Base-by-base conservation (phyloP, 2,329 filamentous ascomycete species). In the Colletotrichum truncatum region DNA sequence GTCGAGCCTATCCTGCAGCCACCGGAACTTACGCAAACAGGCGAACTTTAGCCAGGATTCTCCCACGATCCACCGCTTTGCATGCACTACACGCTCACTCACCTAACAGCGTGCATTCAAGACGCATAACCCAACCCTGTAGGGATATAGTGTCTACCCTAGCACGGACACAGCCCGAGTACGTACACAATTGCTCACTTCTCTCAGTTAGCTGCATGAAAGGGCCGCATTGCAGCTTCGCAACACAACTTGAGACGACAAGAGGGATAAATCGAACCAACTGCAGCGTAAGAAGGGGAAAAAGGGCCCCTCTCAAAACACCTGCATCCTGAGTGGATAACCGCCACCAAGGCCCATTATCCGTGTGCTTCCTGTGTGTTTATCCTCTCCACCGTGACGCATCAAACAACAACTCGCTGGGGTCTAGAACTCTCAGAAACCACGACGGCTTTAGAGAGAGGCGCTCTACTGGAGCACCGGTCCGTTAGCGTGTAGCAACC, bases 181-280 rank as follows among this genome's bases (percentile, higher is more conserved):
- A 36, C 41, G 55, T 64, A 46, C 38, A 18, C 32, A n/a, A 53
- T 34, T 26, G 18, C 28, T 23, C 48, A 14, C 34, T 23, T 32
- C 46, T 54, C 38, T 54, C 28, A 32, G 39, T 53, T 60, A 39
- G 61, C 61, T 60, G 61, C 61, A 60, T 60, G 45, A 51, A 64
- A 58, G 45, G 36, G 54, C 54, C 61, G 61, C 54, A 48, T 62
- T 56, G 58, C 51, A 39, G 32, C 58, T 56, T 49, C 61, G 55
- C 30, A 48, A 45, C 52, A 18, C 52, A 43, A 55, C 46, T 60
- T 64, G 55, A 60, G 61, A 64, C 61, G 61, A 64, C 61, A 21
- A 58, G 54, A 38, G 30, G 32, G 18, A 14, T 14, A 38, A 53
- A 48, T n/a, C 3, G 30, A 30, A 46, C 51, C 51, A 62, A 32